A percentile compares a stretch with the other conserved stretches of the same genome.
Conservation (phyloP, 306 rosid genomes). For the Vigna hirtella region DNA sequence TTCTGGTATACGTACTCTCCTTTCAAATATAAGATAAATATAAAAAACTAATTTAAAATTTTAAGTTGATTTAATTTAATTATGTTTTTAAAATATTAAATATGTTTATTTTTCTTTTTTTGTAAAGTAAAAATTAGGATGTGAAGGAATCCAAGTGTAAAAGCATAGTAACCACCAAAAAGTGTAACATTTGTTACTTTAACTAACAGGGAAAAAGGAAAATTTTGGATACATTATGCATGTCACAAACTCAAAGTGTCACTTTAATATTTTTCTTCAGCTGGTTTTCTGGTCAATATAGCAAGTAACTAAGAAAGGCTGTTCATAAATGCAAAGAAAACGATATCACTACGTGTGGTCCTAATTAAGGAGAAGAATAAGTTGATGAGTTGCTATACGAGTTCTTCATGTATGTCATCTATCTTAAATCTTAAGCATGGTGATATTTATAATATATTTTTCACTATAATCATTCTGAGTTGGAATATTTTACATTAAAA, state of each 20-base stretch:
- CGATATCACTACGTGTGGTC: constrained; percentile 26
- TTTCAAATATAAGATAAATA: no score
- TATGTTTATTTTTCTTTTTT: background rate
- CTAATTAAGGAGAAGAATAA: background rate
- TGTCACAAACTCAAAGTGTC: constrained; percentile 25
- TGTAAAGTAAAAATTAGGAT: background rate
- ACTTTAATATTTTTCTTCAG: background rate
- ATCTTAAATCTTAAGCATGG: background rate
- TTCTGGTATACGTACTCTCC: background rate
- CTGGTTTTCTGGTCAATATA: constrained; percentile 16
- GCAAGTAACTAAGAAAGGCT: background rate
- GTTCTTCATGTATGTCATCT: background rate
- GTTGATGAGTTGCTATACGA: background rate
- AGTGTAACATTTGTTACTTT: no score
- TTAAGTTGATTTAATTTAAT: background rate
- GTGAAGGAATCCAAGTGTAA: background rate
- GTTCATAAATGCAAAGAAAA: constrained; percentile 38
- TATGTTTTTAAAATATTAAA: background rate
- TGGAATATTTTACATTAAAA: background rate
- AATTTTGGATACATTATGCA: background rate
- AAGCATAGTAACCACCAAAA: background rate
- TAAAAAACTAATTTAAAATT: background rate
- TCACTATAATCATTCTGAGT: background rate
- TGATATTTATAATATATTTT: background rate
- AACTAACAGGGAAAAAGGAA: background rate